Percentiles rank a stretch among this genome's conserved stretches.
Conservation (phyloP, 192 early-diverging fungal species). For the Entomortierella chlamydospora region DNA sequence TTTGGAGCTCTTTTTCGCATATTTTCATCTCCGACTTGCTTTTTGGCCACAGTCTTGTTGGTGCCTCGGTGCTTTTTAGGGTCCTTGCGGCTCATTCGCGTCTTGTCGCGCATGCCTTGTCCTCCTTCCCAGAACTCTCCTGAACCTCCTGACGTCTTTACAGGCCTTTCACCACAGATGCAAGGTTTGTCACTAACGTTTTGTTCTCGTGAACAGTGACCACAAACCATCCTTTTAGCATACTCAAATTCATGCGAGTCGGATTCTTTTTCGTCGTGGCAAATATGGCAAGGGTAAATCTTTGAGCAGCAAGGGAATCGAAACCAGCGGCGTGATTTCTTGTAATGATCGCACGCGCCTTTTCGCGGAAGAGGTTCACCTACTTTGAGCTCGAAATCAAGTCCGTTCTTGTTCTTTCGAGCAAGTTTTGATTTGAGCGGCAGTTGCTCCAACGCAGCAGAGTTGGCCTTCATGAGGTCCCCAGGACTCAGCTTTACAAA, state of each 20-base stretch:
- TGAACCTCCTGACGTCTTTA: slow-evolving; percentile 60
- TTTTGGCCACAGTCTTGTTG: slow-evolving; percentile 47
- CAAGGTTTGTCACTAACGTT: slow-evolving; percentile 64
- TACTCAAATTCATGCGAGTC: slow-evolving; percentile 71
- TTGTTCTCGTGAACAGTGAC: slow-evolving; percentile 86
- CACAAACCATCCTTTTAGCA: slow-evolving; percentile 88
- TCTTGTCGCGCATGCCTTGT: slow-evolving; percentile 79
- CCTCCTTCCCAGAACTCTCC: slow-evolving; percentile 93
- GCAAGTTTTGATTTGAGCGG: slow-evolving; percentile 56
- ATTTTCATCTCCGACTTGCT: slow-evolving; percentile 47
- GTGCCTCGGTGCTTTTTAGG: slow-evolving; percentile 22
- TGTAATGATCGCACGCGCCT: slow-evolving; percentile 87
- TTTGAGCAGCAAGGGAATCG: slow-evolving; percentile 92
- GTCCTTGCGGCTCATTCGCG: slow-evolving; percentile 81
- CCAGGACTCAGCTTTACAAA: slow-evolving; percentile 64
- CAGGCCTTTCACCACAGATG: slow-evolving; percentile 77
- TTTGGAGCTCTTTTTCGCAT: slow-evolving; percentile 23
- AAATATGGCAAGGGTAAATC: slow-evolving; percentile 84
- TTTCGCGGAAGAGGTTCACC: slow-evolving; percentile 81
- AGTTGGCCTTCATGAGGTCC: slow-evolving; percentile 29
- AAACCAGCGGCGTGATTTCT: slow-evolving; percentile 91
- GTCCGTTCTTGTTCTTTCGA: slow-evolving; percentile 62
- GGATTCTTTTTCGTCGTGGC: slow-evolving; percentile 80
- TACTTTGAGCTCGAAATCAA: slow-evolving; percentile 73
- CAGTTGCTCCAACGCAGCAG: slow-evolving; percentile 37